Evolutionary conservation across 305 asterid species (phyloP).

Genomic region (Fraxinus baroniana): DNA sequence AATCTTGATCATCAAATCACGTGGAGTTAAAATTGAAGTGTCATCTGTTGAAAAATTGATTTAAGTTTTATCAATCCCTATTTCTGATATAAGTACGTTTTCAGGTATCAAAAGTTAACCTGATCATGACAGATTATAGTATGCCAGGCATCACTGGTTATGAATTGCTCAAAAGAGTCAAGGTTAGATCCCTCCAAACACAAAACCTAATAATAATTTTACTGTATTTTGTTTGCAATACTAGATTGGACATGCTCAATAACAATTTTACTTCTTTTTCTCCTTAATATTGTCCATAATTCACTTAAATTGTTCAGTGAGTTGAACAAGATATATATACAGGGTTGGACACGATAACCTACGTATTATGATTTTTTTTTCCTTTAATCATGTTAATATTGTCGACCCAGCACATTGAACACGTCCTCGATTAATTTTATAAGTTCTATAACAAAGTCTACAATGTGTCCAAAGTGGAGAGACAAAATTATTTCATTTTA

Average conservation of each 20-base stretch:
- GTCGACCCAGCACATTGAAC: too few relatives aligned
- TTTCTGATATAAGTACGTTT: neutral
- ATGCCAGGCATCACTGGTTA: slow-evolving; percentile 65
- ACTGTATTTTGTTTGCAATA: neutral
- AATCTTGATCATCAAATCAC: too few relatives aligned
- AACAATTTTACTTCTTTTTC: too few relatives aligned
- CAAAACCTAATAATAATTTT: neutral
- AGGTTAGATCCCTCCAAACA: slow-evolving; percentile 33
- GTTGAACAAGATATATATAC: neutral
- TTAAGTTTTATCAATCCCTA: neutral
- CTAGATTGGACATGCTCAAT: too few relatives aligned
- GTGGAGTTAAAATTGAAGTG: too few relatives aligned
- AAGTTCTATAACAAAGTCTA: neutral
- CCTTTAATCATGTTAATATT: too few relatives aligned
- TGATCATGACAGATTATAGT: slow-evolving; percentile 64
- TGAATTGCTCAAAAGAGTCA: slow-evolving; percentile 56
- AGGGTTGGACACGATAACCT: neutral
- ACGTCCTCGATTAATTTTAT: neutral
- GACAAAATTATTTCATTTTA: neutral
- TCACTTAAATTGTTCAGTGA: too few relatives aligned
- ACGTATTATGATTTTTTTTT: too few relatives aligned
- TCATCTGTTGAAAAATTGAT: too few relatives aligned
- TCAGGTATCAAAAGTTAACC: slow-evolving; percentile 49
- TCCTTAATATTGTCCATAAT: too few relatives aligned
- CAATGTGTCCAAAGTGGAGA: neutral